Percentiles rank a stretch among this genome's conserved stretches.
Conservation (phyloP, 331 rosid genomes). For the Arachis monticola region DNA sequence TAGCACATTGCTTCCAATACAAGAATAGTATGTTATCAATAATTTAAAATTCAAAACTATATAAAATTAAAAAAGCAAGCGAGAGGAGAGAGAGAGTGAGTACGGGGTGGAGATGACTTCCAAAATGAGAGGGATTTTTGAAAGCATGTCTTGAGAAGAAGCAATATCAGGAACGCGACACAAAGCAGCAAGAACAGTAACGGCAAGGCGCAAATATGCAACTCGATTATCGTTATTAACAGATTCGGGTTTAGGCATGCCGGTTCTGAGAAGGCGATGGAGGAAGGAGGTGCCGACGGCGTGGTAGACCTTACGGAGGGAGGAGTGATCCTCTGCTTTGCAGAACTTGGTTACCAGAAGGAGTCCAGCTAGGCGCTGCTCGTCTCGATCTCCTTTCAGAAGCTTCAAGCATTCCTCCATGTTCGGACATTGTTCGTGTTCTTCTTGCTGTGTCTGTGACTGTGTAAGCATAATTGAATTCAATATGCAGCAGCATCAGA, state of each 20-base stretch:
- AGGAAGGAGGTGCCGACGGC: constrained; percentile 79
- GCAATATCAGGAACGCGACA: constrained; percentile 85
- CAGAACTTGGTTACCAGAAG: constrained; percentile 82
- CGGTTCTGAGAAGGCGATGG: constrained; percentile 80
- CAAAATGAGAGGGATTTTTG: constrained; percentile 65
- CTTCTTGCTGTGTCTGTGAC: background rate
- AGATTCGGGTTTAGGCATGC: constrained; percentile 52
- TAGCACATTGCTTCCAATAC: background rate
- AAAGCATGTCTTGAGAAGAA: constrained; percentile 67
- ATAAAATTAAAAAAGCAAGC: background rate
- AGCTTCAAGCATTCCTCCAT: constrained; percentile 91
- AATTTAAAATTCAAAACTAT: no score
- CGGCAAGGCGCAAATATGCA: constrained; percentile 75
- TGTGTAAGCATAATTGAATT: background rate
- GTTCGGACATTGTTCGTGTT: constrained; percentile 44
- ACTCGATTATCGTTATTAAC: constrained; percentile 60
- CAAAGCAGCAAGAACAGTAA: constrained; percentile 77
- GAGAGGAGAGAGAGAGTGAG: constrained; percentile 33
- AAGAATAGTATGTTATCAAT: background rate
- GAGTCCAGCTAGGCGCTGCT: constrained; percentile 92
- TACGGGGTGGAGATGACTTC: constrained; percentile 67
- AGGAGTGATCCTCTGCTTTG: constrained; percentile 64
- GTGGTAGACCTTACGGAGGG: constrained; percentile 69
- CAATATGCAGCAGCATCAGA: no score
- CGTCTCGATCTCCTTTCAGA: constrained; percentile 83